A percentile compares a stretch with the other conserved stretches of the same genome.
Evolutionary conservation across 2,329 filamentous ascomycete genomes (phyloP).

Genomic region (Acrodontium crateriforme): DNA sequence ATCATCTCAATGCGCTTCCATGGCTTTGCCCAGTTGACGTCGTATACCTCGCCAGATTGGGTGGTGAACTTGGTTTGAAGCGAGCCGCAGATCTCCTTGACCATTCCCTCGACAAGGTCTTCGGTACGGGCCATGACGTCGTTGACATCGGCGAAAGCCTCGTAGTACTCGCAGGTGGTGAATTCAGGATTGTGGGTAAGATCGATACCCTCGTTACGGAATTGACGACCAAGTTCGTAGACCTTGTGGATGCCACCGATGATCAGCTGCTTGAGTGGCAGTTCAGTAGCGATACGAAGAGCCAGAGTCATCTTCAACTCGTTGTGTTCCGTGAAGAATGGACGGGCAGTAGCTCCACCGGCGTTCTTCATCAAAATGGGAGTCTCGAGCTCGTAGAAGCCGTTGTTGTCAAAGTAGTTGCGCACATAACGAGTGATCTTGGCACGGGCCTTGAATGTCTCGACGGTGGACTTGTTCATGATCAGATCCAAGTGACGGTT

Average conservation of each 20-base stretch:
- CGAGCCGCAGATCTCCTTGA: constrained; percentile 70
- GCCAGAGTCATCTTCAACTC: constrained; percentile 89
- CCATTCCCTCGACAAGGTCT: constrained; percentile 77
- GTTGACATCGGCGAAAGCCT: constrained; percentile 72
- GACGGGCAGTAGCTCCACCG: constrained; percentile 87
- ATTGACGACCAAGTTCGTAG: constrained; percentile 90
- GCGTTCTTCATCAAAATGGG: constrained; percentile 96
- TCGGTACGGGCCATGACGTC: constrained; percentile 87
- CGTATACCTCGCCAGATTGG: constrained; percentile 70
- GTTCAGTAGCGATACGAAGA: constrained; percentile 86
- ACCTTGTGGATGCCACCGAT: constrained; percentile 90
- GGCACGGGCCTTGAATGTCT: constrained; percentile 71
- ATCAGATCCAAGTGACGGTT: constrained; percentile 92
- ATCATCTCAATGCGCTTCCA: constrained; percentile 97
- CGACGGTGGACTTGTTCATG: constrained; percentile 79
- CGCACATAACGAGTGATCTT: constrained; percentile 85
- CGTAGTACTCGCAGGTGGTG: constrained; percentile 94
- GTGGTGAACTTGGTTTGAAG: constrained; percentile 55
- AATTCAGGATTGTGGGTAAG: constrained; percentile 97
- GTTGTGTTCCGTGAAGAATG: constrained; percentile 93
- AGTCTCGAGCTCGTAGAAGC: constrained; percentile 91
- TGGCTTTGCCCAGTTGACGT: constrained; percentile 91
- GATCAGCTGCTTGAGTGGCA: constrained; percentile 92
- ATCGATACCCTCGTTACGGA: constrained; percentile 85
- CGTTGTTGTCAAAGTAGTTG: constrained; percentile 67